Base-by-base conservation (phyloP, 2,329 filamentous ascomycete genomes). In the Rugonectria rugulosa region DNA sequence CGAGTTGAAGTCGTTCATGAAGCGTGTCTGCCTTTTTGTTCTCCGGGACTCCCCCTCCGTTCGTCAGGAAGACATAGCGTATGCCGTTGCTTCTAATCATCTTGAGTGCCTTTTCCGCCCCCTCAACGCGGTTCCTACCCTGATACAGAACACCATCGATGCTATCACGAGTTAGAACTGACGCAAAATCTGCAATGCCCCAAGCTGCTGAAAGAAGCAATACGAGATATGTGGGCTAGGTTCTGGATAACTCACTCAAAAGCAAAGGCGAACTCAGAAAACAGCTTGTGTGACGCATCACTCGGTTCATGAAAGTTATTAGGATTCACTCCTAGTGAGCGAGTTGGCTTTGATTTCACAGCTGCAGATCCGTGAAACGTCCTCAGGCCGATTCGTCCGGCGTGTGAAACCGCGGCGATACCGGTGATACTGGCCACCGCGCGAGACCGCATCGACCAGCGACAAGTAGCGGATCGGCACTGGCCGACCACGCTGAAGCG, bases 111-210 rank as follows among this genome's bases (percentile, higher is more conserved):
- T 90, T 82, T 2, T 85, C 79, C 2, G 95, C 94, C 26, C 90
- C 89, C 2, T 91, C 89, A 41, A 98, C 87, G 3, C 91, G 87
- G 59, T 88, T 85, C 4, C 89, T 86, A 57, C 90, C 89, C 68
- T 93, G 91, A 26, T 98, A 82, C 17, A 99, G 85, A n/a, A 99
- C 95, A 52, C 95, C 95, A 73, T 99, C 95, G 70, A 99, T 96
- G 65, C 81, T 83, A 46, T 11, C 6, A 27, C 2, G 19, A 2
- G 36, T 70, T 23, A 67, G 56, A 15, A 38, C 6, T 12, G 6
- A 36, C 15, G 3, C 6, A 49, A 27, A 10, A 20, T 34, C 15
- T 15, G 19, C 11, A 24, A 17, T 7, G 3, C 15, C n/a, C 10
- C 21, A 9, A 27, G 24, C 11, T 26, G 38, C 24, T 26, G 3